A percentile compares a stretch with the other conserved stretches of the same genome.
phyloP scores from a whole-genome alignment of 805 yeast species.

The Naumovozyma baii region DNA sequence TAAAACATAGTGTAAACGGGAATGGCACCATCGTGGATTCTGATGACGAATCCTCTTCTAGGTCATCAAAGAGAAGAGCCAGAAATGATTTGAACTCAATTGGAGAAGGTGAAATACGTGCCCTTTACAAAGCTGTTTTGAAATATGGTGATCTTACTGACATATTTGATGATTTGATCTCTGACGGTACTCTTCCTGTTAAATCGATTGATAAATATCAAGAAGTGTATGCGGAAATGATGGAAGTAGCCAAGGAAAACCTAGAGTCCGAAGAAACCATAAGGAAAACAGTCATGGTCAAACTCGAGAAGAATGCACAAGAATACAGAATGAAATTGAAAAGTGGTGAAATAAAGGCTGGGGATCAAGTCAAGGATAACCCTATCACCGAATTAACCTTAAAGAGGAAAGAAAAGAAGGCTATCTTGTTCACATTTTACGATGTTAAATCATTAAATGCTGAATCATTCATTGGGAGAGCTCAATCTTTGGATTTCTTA shows the following conservation, averaged over 20 bases:
- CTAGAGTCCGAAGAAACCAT: conserved; percentile 58
- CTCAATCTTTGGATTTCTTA: conserved; percentile 68
- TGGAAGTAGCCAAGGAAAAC: conserved; percentile 48
- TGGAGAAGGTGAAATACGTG: conserved; percentile 79
- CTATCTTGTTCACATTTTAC: conserved; percentile 77
- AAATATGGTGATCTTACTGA: conserved; percentile 70
- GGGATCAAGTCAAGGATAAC: conserved; percentile 31
- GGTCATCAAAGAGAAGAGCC: conserved; percentile 31
- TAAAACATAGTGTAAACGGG: conserved; percentile 36
- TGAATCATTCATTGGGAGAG: conserved; percentile 72
- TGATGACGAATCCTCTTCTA: conserved; percentile 34
- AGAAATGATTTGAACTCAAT: conserved; percentile 45
- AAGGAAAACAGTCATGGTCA: conserved; percentile 44
- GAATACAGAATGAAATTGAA: conserved; percentile 42
- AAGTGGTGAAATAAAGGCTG: conserved; percentile 27
- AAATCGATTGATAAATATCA: conserved; percentile 73
- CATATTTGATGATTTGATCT: conserved; percentile 76
- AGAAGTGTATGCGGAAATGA: conserved; percentile 65
- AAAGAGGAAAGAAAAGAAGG: conserved; percentile 78
- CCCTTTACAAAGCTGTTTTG: conserved; percentile 72
- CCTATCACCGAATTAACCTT: conserved; percentile 47
- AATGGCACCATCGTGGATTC: conserved; percentile 34
- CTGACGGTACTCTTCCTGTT: conserved; percentile 81
- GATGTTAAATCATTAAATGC: conserved; percentile 88
- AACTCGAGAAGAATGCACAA: conserved; percentile 49